Percentiles rank a stretch among this genome's conserved stretches.
phyloP scores from a whole-genome alignment of 2,329 filamentous ascomycete species.

The Aureobasidium pullulans region DNA sequence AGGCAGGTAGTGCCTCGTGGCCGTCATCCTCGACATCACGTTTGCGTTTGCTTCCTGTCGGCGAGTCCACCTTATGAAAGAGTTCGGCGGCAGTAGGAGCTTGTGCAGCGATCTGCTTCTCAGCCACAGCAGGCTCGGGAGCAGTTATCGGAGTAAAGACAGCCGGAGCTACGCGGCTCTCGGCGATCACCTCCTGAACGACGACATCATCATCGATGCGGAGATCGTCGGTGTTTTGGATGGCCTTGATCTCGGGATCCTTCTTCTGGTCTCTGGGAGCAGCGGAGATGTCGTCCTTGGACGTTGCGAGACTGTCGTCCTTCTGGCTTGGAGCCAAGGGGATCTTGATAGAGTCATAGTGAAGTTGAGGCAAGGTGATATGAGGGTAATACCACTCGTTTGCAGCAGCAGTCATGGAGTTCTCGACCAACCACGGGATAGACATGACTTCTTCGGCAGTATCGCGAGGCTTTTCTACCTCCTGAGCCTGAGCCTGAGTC shows the following conservation, averaged over 20 bases:
- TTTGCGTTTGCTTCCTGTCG: conserved; percentile 6
- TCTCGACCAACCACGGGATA: background rate
- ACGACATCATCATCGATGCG: no score
- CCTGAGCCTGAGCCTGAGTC: background rate
- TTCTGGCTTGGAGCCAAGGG: no score
- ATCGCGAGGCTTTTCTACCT: background rate
- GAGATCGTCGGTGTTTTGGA: no score
- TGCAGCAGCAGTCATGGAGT: background rate
- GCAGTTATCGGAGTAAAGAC: background rate
- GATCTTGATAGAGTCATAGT: no score
- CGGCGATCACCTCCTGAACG: no score
- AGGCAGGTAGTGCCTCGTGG: background rate
- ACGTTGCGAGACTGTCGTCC: no score
- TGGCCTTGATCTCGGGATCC: no score
- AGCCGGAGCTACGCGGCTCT: background rate
- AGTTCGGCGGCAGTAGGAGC: background rate
- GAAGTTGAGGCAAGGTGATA: background rate
- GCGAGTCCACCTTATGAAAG: background rate
- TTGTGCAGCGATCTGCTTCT: background rate
- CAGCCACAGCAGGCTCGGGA: background rate
- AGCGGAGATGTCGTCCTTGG: no score
- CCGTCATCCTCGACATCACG: conserved; percentile 4
- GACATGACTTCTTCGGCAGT: background rate
- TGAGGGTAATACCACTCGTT: background rate
- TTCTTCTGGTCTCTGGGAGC: no score